Evolutionary conservation across 2,329 filamentous ascomycete species (phyloP).

Genomic region (Alternaria postmessia): DNA sequence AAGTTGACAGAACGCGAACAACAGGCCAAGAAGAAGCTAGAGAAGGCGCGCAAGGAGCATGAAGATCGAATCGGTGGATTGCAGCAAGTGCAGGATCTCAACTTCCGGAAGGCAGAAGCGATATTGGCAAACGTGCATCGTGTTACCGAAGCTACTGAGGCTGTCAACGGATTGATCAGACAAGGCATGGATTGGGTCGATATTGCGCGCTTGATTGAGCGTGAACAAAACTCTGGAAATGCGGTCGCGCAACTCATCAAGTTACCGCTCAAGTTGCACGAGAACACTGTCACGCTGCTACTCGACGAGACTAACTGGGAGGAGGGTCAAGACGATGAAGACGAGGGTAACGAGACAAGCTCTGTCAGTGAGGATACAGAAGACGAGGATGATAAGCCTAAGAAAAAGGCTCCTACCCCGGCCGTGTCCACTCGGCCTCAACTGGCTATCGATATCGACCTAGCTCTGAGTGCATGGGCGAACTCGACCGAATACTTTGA

Average conservation of each 20-base stretch:
- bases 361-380: constrained; percentile 72
- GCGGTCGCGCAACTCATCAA: constrained; percentile 87
- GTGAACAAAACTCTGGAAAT: constrained; percentile 82
- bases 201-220: constrained; percentile 85
- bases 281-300: constrained; percentile 84
- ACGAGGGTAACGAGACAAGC: constrained; percentile 66
- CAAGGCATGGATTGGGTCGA: constrained; percentile 99
- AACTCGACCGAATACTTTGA: constrained; percentile 94
- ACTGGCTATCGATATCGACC: constrained; percentile 83
- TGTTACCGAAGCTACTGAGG: constrained; percentile 90
- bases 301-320: constrained; percentile 75
- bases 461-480: constrained; percentile 81
- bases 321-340: constrained; percentile 67
- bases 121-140: constrained; percentile 91
- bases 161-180: constrained; percentile 87
- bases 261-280: constrained; percentile 85
- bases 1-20: constrained; percentile 82
- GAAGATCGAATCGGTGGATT: constrained; percentile 83
- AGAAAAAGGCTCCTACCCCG: constrained; percentile 56
- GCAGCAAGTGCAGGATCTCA: constrained; percentile 80
- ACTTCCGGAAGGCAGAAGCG: constrained; percentile 86
- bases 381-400: constrained; percentile 60
- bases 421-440: constrained; percentile 51
- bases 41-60: constrained; percentile 84
- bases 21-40: constrained; percentile 81